Base-by-base conservation (phyloP, 352 stramenopile species). In the Phytophthora macrochlamydospora region DNA sequence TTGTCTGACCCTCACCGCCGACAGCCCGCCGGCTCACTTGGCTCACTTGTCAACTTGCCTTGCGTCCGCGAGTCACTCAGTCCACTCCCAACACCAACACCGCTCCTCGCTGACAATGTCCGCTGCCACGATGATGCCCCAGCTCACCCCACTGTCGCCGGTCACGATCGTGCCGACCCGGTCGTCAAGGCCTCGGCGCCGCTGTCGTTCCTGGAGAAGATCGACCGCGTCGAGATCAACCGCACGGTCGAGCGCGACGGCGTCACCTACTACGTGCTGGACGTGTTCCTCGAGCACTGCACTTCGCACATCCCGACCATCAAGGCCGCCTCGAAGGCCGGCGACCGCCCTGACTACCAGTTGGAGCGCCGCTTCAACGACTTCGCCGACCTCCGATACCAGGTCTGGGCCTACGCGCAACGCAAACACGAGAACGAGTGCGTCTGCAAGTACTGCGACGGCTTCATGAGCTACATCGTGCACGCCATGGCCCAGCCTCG, bases 251-350 rank as follows among this genome's bases (percentile, higher is more conserved):
- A 78, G 38, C 74, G 68, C 24, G 62, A 73, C n/a, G 69, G 69
- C 13, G 77, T 85, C 24, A 64, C 63, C 3, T 79, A 70, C 59
- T 84, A 84, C 59, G 60, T 72, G 3, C 32, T 84, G 24, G 70
- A 87, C 35, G 73, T 89, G 28, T 89, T 77, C 66, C 60, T 87
- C 35, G 51, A 83, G 46, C 68, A 76, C 46, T 56, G 67, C 29
- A 65, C 75, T 40, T 82, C 56, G 46, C 77, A 73, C 38, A 83
- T 89, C 52, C 79, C 74, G 46, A 79, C 74, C 7, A 79, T 78
- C 74, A 49, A 49, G 43, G 49, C 71, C 52, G 67, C 57, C 7
- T 33, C 2, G 14, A 31, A 31, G 33, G 31, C 8, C n/a, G 50
- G 32, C 33, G 31, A 31, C 13, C 51, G 59, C 13, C 72, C 72